Evolutionary conservation across 2,329 filamentous ascomycete species (phyloP), one percentile per base, ranked within the genome.

Genomic region (Apiospora hydei): DNA sequence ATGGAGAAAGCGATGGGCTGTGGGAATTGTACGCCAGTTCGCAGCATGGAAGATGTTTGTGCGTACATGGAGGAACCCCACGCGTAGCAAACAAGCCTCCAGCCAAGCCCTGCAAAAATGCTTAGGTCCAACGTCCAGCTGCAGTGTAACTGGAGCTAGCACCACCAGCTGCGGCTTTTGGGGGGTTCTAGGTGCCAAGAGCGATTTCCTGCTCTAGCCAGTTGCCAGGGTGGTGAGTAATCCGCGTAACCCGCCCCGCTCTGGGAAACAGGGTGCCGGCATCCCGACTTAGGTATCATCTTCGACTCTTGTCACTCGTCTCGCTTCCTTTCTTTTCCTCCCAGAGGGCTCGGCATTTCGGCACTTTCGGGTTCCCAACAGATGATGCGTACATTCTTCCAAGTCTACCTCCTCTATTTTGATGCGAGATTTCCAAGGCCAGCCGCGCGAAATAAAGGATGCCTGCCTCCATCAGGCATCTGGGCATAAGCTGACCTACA

Each of bases 81-180:
- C 34, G 21, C 10, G 34, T 8, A 41, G 34, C 18, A 64, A 64
- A 64, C 34, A 64, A 38, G 57, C 57, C 30, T 64, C 57, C 34
- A n/a, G 57, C 57, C 57, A 64, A 64, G 57, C 57, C 49, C 34
- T 41, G 57, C 34, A 41, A 38, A 64, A 64, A 64, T 64, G 57
- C 57, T 64, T 64, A 41, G 30, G 11, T 8, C 30, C 10, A 41
- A 41, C 57, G 34, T 14, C 57, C 34, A 30, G 18, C 14, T 41
- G 57, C 57, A 64, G 21, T 64, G 57, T 38, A 64, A 64, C 57
- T 38, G 57, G 57, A 7, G 30, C 57, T 64, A n/a, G 30, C 7
- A 16, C 46, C 46, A 49, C 46, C 7, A 1, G 3, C 21, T n/a
- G 21, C 18, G 46, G 46, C 18, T 18, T 18, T 21, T 30, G 26